Percentiles rank a stretch among this genome's conserved stretches.
These are phyloP conservation scores for Xenosphaeropsis pyriputrescens DNA, from an alignment of 2,329 filamentous ascomycete genomes.

Conservation along the genomic window DNA sequence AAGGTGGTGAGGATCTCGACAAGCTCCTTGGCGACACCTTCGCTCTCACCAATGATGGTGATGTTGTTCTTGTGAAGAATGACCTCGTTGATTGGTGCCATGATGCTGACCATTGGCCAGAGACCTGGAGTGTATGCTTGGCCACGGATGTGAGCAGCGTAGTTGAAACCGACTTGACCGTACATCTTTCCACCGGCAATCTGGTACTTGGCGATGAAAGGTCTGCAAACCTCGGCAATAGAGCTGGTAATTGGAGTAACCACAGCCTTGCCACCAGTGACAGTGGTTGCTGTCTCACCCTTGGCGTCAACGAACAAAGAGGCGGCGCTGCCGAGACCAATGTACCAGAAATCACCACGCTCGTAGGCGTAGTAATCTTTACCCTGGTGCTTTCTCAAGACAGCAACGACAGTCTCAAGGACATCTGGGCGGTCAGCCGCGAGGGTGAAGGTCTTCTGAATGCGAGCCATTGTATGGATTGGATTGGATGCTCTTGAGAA, in stretches of 20 bases:
- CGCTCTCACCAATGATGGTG: too few relatives aligned
- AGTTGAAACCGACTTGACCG: constrained; percentile 6
- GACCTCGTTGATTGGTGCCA: constrained; percentile 2
- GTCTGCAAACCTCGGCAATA: constrained; percentile 1
- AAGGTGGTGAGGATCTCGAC: too few relatives aligned
- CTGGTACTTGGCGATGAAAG: neutral
- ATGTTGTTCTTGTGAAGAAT: neutral
- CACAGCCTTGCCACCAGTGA: too few relatives aligned
- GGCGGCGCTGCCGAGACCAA: constrained; percentile 4
- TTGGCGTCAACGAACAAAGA: constrained; percentile 2
- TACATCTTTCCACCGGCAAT: constrained; percentile 1
- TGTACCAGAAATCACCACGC: constrained; percentile 4
- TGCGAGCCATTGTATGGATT: too few relatives aligned
- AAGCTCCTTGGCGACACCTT: too few relatives aligned
- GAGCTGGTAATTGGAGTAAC: neutral
- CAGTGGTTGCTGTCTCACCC: neutral
- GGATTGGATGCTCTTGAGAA: too few relatives aligned
- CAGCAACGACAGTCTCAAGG: constrained; percentile 1
- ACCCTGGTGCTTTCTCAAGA: neutral
- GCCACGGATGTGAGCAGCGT: constrained; percentile 5
- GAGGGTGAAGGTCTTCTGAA: too few relatives aligned
- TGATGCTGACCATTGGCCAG: constrained; percentile 5
- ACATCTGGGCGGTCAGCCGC: neutral
- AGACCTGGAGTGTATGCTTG: constrained; percentile 3
- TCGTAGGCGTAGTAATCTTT: constrained; percentile 6